These are phyloP conservation scores for Lipomyces sp. DNA, from an alignment of 805 yeast species.

Conservation along the genomic window DNA sequence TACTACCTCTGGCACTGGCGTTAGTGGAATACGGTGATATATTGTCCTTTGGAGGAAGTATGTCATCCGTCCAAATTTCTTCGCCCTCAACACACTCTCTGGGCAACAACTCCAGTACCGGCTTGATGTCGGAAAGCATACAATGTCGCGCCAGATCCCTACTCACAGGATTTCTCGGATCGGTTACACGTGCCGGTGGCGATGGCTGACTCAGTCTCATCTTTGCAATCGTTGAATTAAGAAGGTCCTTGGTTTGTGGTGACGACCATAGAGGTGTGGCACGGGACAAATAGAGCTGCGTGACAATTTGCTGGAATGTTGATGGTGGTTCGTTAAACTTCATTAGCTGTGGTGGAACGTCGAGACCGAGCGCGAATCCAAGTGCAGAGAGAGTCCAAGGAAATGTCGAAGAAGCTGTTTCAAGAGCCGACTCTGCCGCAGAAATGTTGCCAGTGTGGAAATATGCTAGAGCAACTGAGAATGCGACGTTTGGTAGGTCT, in stretches of 20 bases:
- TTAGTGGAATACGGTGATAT: conserved; percentile 36
- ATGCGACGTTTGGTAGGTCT: conserved; percentile 74
- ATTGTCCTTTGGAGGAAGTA: conserved; percentile 40
- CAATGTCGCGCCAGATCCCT: conserved; percentile 40
- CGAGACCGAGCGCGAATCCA: conserved; percentile 51
- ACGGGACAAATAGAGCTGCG: conserved; percentile 37
- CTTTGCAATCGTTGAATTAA: conserved; percentile 16
- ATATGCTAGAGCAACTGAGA: conserved; percentile 68
- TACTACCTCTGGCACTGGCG: not conserved
- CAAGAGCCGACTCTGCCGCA: conserved; percentile 56
- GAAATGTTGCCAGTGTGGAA: conserved; percentile 47
- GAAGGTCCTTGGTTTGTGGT: conserved; percentile 28
- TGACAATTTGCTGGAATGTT: conserved; percentile 34
- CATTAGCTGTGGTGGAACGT: conserved; percentile 24
- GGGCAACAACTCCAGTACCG: conserved; percentile 37
- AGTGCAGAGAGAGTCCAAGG: conserved; percentile 62
- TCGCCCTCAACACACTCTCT: conserved; percentile 30
- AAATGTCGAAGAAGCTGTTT: conserved; percentile 57
- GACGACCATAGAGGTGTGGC: conserved; percentile 38
- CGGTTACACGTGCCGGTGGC: conserved; percentile 21
- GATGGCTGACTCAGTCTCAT: conserved; percentile 11
- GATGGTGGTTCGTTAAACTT: conserved; percentile 31
- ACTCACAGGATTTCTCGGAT: conserved; percentile 23
- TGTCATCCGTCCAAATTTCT: conserved; percentile 39
- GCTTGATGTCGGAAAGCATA: conserved; percentile 38